Percentiles rank a stretch among this genome's conserved stretches.
phyloP scores from a whole-genome alignment of 202 grass and related monocot genomes.

The Brachypodium distachyon region DNA sequence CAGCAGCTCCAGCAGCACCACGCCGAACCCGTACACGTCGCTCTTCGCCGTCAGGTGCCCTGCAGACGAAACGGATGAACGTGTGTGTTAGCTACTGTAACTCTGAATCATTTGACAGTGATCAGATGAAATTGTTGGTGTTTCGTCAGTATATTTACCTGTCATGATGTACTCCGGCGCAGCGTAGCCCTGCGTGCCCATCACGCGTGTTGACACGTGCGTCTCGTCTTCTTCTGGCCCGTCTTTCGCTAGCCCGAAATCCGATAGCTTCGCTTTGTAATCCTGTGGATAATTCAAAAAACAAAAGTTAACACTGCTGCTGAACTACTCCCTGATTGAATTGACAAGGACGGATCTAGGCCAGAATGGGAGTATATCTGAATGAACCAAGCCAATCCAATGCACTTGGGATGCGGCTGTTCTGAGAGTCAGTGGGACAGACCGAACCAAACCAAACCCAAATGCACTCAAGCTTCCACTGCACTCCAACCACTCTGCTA shows the following conservation, averaged over 20 bases:
- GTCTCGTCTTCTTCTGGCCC: constrained; percentile 65
- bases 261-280: constrained; percentile 71
- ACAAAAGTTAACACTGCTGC: neutral
- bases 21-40: constrained; percentile 80
- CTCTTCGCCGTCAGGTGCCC: constrained; percentile 83
- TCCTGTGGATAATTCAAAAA: constrained; percentile 13
- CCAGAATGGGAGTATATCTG: neutral
- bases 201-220: constrained; percentile 73
- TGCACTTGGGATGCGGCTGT: neutral
- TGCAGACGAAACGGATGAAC: neutral
- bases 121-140: no score
- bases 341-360: neutral
- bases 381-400: neutral
- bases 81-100: neutral
- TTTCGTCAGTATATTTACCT: neutral
- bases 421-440: neutral
- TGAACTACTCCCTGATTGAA: neutral
- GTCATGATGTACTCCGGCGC: constrained; percentile 95
- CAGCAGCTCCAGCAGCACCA: constrained; percentile 69
- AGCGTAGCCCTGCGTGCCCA: constrained; percentile 85
- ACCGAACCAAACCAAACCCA: neutral
- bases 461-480: neutral
- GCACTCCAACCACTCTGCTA: neutral
- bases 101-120: neutral
- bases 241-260: constrained; percentile 81